Percentiles rank a stretch among this genome's conserved stretches.
Conservation (phyloP, 1,284 basidiomycete genomes). For the Salmacisia buchloeana region DNA sequence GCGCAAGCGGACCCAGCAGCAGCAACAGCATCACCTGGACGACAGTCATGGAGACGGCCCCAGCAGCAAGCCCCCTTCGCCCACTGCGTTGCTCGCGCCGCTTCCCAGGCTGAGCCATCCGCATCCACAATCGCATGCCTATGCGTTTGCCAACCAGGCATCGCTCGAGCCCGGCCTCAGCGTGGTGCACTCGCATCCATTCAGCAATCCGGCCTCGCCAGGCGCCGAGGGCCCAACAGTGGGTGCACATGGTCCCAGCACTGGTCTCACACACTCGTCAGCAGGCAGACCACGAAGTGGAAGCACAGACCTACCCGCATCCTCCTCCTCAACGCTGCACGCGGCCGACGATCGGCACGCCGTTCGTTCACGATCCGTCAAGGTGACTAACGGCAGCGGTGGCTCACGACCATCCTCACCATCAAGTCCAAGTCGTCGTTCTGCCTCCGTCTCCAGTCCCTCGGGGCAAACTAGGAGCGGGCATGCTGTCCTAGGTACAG, state of each 20-base stretch:
- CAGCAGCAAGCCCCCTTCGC: background rate
- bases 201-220: background rate
- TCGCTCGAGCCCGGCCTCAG: background rate
- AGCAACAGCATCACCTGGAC: background rate
- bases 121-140: constrained; percentile 6
- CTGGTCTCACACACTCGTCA: no score
- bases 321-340: background rate
- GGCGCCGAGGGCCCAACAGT: background rate
- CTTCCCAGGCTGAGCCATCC: background rate
- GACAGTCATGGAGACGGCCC: background rate
- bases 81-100: background rate
- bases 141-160: constrained; percentile 1
- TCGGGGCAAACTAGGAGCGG: background rate
- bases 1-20: background rate
- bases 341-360: background rate
- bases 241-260: no score
- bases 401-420: background rate
- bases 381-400: background rate
- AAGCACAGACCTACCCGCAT: background rate
- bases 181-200: background rate
- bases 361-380: background rate
- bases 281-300: background rate
- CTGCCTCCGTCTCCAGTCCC: background rate
- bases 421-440: background rate
- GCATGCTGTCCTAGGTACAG: background rate